Percentiles rank a stretch among this genome's conserved stretches.
These are phyloP conservation scores for Colletotrichum aenigma DNA, from an alignment of 2,329 filamentous ascomycete genomes.

Conservation along the genomic window DNA sequence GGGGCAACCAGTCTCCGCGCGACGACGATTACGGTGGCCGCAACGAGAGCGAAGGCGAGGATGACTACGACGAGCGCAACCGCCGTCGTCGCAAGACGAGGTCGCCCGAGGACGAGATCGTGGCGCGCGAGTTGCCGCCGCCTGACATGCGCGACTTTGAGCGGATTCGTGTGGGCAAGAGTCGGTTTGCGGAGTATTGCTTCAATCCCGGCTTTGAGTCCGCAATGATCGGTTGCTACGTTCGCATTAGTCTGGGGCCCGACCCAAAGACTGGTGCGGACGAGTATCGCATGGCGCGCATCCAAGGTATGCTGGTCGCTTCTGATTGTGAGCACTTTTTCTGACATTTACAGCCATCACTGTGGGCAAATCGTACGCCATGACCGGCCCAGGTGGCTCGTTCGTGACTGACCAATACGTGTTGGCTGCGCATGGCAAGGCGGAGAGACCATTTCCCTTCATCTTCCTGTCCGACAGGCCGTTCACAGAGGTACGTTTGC, in stretches of 20 bases:
- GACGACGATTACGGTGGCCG: conserved; percentile 63
- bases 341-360: conserved; percentile 66
- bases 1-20: conserved; percentile 48
- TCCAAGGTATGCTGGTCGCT: conserved; percentile 69
- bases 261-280: conserved; percentile 74
- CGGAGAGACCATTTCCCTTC: conserved; percentile 86
- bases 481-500: conserved; percentile 74
- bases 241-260: conserved; percentile 81
- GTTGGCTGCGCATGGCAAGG: conserved; percentile 80
- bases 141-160: conserved; percentile 83
- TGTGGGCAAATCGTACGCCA: conserved; percentile 81
- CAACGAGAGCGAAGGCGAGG: conserved; percentile 75
- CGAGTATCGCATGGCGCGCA: conserved; percentile 85
- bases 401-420: conserved; percentile 89
- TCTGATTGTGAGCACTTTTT: neutral
- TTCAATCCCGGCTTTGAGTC: conserved; percentile 91
- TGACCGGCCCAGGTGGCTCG: conserved; percentile 76
- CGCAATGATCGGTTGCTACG: conserved; percentile 82
- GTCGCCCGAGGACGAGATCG: conserved; percentile 67
- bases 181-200: conserved; percentile 87
- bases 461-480: conserved; percentile 84
- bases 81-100: conserved; percentile 51
- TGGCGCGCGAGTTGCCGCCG: conserved; percentile 71
- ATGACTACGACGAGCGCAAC: conserved; percentile 7
- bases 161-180: conserved; percentile 80